Percentiles rank a stretch among this genome's conserved stretches.
Evolutionary conservation across 192 early-diverging fungal species (phyloP).

Genomic region (Coemansia sp.): DNA sequence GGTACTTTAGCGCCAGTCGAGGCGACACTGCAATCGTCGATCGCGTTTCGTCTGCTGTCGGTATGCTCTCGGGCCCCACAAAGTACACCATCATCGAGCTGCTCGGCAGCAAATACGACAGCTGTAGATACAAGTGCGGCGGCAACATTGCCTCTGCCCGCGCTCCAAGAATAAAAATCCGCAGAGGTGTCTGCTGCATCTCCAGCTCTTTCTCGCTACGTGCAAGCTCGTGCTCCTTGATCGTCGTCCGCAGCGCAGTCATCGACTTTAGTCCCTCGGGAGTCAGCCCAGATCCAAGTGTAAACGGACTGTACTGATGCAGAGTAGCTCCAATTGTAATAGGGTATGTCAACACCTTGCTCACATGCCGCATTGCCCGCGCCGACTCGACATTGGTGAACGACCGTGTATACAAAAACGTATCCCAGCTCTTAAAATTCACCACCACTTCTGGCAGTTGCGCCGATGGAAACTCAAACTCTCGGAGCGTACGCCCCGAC

Average conservation of each 20-base stretch:
- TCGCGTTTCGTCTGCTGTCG: slow-evolving; percentile 57
- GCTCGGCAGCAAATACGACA: slow-evolving; percentile 64
- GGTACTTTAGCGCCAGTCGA: slow-evolving; percentile 69
- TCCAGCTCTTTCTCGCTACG: slow-evolving; percentile 57
- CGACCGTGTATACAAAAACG: slow-evolving; percentile 76
- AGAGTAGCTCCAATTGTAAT: slow-evolving; percentile 74
- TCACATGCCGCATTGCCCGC: slow-evolving; percentile 76
- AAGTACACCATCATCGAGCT: slow-evolving; percentile 79
- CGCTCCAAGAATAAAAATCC: slow-evolving; percentile 71
- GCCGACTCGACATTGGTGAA: slow-evolving; percentile 73
- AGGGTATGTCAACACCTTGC: slow-evolving; percentile 78
- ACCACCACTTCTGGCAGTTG: slow-evolving; percentile 74
- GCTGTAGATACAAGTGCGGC: slow-evolving; percentile 73
- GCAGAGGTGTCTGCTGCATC: slow-evolving; percentile 63
- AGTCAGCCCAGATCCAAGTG: slow-evolving; percentile 65
- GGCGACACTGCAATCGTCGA: slow-evolving; percentile 54
- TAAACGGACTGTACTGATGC: slow-evolving; percentile 75
- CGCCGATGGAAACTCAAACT: slow-evolving; percentile 77
- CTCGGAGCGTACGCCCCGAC: slow-evolving; percentile 71
- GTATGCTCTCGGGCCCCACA: slow-evolving; percentile 75
- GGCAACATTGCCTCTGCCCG: slow-evolving; percentile 76
- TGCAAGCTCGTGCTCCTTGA: slow-evolving; percentile 57
- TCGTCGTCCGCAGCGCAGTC: slow-evolving; percentile 60
- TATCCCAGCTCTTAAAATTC: slow-evolving; percentile 79
- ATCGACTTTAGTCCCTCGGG: slow-evolving; percentile 74